phyloP scores from a whole-genome alignment of 2,329 filamentous ascomycete species.

The Talaromyces rugulosus region DNA sequence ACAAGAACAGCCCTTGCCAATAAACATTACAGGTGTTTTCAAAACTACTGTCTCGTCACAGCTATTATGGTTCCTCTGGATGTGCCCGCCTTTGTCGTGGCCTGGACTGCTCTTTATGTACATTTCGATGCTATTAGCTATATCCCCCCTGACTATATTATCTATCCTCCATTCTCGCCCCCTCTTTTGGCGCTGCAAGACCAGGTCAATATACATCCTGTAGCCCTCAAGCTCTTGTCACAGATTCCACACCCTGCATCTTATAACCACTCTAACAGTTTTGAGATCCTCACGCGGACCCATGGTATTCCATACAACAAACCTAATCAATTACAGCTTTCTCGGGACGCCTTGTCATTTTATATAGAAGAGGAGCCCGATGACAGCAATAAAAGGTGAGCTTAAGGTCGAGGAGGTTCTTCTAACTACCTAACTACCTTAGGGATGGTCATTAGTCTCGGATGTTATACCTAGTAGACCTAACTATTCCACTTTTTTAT shows the following conservation, averaged over 20 bases:
- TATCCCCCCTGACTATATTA: background rate
- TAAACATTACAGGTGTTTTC: too few species aligned
- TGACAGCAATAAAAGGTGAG: background rate
- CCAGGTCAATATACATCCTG: background rate
- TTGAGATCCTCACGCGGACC: background rate
- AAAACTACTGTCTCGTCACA: too few species aligned
- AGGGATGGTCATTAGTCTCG: background rate
- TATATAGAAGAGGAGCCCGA: background rate
- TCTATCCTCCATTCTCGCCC: background rate
- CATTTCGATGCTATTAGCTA: background rate
- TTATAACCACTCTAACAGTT: background rate
- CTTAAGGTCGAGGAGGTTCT: background rate
- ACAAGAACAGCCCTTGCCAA: too few species aligned
- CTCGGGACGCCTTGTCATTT: background rate
- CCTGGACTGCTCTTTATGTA: background rate
- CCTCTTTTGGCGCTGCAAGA: background rate
- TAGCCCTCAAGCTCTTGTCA: background rate
- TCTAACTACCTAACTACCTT: background rate
- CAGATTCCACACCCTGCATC: background rate
- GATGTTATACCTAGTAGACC: background rate
- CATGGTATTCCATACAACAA: background rate
- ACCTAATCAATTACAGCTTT: background rate
- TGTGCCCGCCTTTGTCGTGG: background rate
- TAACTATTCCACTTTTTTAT: too few species aligned
- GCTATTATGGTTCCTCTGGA: background rate